Base-by-base conservation (phyloP, 73 alveolate species). In the Paramecium pentaurelia region DNA sequence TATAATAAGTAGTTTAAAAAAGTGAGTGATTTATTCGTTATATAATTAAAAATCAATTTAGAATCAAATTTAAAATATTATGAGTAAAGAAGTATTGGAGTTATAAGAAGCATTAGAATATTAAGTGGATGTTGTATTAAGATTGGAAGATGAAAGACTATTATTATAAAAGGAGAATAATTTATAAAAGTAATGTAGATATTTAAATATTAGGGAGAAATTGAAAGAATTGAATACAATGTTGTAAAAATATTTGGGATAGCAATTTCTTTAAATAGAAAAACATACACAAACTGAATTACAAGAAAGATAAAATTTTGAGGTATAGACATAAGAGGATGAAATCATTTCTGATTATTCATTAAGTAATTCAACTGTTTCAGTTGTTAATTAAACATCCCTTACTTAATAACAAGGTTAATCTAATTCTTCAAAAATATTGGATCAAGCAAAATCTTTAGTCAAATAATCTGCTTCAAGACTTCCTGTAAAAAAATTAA, bases 21-120 rank as follows among this genome's bases (percentile, higher is more conserved):
- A 68, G 51, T 16, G 12, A 68, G 51, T 4, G 27, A 28, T 28
- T 28, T 32, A 32, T 68, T 68, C 47, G 47, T 68, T 68, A 32
- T 68, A 22, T 22, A 27, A 68, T 68, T 68, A 68, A 32, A 22
- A 68, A 68, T 22, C 28, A 20, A 32, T 22, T 18, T 68, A 34
- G 12, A 68, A 73, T 73, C 47, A 73, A 80, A 80, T 80, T 45
- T 42, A 25, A 80, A 80, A 32, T 20, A 18, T 32, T 14, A 80
- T 80, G 91, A 28, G 37, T n/a, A 80, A 80, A 80, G 77, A 80
- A 47, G 58, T 80, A 40, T 40, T 28, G 25, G 94, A 89, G 16
- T 22, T 89, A 40, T 44, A 89, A 47, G 94, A 89, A 28, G 94
- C 94, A 71, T 83, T 89, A 51, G 94, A 89, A 71, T 89, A 89